Base-by-base conservation (phyloP, 768 basidiomycete species). In the Lactifluus volemus region DNA sequence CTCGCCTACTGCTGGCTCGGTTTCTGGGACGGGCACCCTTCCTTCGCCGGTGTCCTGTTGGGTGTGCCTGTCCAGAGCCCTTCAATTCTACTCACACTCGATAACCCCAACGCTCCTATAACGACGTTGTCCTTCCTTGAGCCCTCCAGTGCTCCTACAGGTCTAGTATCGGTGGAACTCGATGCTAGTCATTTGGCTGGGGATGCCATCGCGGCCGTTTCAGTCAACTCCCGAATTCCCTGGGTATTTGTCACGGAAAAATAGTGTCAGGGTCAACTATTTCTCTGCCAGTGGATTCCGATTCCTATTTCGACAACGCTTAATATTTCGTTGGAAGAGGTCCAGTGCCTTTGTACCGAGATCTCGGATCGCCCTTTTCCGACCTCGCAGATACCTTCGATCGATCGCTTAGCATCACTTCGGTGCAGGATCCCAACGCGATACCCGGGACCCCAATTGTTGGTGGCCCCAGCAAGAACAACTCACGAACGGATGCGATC, bases 401-500 rank as follows among this genome's bases (percentile, higher is more conserved):
- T n/a, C n/a, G n/a, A n/a, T n/a, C n/a, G n/a, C n/a, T n/a, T n/a
- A n/a, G n/a, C n/a, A n/a, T n/a, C 55, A 70, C 75, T 55, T 63
- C 77, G 1, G 74, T 85, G 9, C 48, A 77, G 0, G 74, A 76
- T 49, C 76, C 81, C 9, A 67, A 73, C 58, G 50, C 41, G 56
- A 54, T 64, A 36, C 55, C 59, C 1, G 64, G 64, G n/a, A 61
- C 56, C 11, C 63, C 57, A 15, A 53, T 49, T 4, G 25, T 25
- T 25, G 54, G 71, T 17, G 64, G 66, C 10, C 67, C 65, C 19
- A 64, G 60, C 21, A 68, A 66, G 14, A 73, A 74, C 57, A 82
- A 80, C 67, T 75, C 78, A 15, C 79, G 91, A 12, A 81, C 88
- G 68, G 84, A 95, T 65, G 90, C 90, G 29, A 93, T 96, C 69